Evolutionary conservation across 2,329 filamentous ascomycete species (phyloP), one percentile per base, ranked within the genome.

Genomic region (Colletotrichum limetticola): DNA sequence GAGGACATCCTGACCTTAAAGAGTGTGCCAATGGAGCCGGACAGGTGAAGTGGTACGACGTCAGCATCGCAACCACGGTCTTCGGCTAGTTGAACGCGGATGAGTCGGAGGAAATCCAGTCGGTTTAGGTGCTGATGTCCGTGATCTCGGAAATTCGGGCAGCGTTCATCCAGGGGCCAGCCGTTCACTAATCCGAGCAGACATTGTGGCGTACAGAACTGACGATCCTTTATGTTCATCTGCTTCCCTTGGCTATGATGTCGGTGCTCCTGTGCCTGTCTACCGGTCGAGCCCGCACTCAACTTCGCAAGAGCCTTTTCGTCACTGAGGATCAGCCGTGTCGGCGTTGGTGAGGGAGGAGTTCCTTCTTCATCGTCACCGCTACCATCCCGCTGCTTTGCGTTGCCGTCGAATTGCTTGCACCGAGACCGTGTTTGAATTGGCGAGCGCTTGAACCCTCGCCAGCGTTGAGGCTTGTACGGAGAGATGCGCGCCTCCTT

Each of bases 1-100:
- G 78, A 77, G 2, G 79, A 78, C 1, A 85, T 74, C 8, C 80
- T 71, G 6, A 85, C 49, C 75, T 85, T 85, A 74, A 84, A 84
- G 60, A 85, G 78, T 12, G 79, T 76, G 1, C 82, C 80, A 19
- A 77, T 32, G 8, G 78, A 52, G 1, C 81, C 79, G 7, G 75
- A 76, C 5, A 79, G 16, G 68, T 82, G 75, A 22, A 85, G 78
- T 0, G 78, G 79, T 30, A 68, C 53, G 42, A 59, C 77, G 49
- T 84, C 76, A 3, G 80, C 77, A 68, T 82, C 78, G 24, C 11
- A 28, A 11, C 79, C 78, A 56, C 79, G 77, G 68, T 84, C 79
- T 26, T 66, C 46, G 26, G 77, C 76, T 5, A 83, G 77, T 68
- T 85, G 76, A 58, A 26, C 42, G 3, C 74, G 76, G 14, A 80